Percentiles rank a stretch among this genome's conserved stretches.
phyloP scores from a whole-genome alignment of 495 filamentous ascomycete genomes.

The Gamarada debralockiae region DNA sequence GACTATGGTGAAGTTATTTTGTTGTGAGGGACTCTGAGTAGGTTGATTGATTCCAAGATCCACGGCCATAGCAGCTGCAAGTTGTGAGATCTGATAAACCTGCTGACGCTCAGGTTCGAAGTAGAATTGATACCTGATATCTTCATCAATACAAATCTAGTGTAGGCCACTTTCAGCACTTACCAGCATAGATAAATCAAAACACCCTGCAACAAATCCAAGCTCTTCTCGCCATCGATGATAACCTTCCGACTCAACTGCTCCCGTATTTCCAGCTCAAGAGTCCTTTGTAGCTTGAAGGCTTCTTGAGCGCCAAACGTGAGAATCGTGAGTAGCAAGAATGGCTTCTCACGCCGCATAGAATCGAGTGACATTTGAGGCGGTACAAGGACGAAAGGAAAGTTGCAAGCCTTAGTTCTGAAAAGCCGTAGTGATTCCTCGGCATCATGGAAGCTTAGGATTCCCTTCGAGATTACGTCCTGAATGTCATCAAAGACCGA shows the following conservation, averaged over 20 bases:
- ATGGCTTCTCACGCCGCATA: conserved; percentile 19
- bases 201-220: conserved; percentile 22
- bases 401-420: conserved; percentile 5
- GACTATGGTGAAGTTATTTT: neutral
- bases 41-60: conserved; percentile 21
- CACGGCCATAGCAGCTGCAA: conserved; percentile 21
- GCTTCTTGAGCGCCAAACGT: neutral
- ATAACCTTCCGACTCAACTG: conserved; percentile 21
- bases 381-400: conserved; percentile 22
- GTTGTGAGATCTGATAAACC: conserved; percentile 25
- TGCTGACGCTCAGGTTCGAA: conserved; percentile 20
- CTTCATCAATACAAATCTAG: neutral
- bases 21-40: neutral
- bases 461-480: conserved; percentile 22
- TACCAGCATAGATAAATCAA: conserved; percentile 21
- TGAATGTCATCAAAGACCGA: conserved; percentile 7
- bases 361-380: conserved; percentile 12
- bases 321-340: conserved; percentile 20
- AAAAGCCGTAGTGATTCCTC: conserved; percentile 9
- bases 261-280: conserved; percentile 40
- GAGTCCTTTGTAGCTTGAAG: conserved; percentile 9
- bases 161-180: neutral
- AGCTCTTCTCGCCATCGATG: conserved; percentile 19
- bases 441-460: conserved; percentile 14
- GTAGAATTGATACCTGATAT: conserved; percentile 23